Conservation (phyloP, 164 flowering plant genomes). For the Paratinospora sagittata region DNA sequence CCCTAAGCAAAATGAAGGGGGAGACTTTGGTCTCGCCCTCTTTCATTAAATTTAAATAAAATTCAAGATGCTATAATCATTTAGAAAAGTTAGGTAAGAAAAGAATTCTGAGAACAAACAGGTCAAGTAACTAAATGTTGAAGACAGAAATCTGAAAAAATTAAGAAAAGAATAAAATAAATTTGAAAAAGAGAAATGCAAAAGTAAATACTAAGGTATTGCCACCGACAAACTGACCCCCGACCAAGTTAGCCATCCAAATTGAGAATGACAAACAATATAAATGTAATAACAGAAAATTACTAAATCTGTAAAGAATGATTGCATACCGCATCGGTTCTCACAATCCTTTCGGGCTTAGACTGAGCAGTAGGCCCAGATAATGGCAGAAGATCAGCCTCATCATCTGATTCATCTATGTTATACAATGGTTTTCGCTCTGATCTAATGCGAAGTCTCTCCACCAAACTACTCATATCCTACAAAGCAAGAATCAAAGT, state of each 20-base stretch:
- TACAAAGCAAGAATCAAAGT: conserved; percentile 7
- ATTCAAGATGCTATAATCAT: background rate
- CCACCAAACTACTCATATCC: conserved; percentile 90
- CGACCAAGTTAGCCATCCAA: background rate
- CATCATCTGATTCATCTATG: conserved; percentile 85
- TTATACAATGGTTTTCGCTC: conserved; percentile 74
- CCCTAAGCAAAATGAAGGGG: background rate
- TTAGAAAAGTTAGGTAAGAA: background rate
- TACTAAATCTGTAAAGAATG: conserved; percentile 10
- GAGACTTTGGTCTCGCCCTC: background rate
- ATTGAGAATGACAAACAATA: background rate
- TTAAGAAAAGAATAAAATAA: background rate
- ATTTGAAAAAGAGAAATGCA: background rate
- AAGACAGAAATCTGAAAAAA: background rate
- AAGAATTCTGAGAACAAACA: background rate
- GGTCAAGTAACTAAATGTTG: background rate
- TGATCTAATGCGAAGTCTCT: conserved; percentile 85
- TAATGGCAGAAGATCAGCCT: conserved; percentile 38
- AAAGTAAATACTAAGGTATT: background rate
- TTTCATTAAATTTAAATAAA: no score
- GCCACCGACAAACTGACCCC: background rate
- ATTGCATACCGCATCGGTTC: conserved; percentile 66
- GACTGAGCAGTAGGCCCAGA: conserved; percentile 19
- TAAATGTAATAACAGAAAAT: background rate
- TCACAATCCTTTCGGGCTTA: conserved; percentile 48